Base-by-base conservation (phyloP, 179 eudicot species). In the Heliamphora ciliata region DNA sequence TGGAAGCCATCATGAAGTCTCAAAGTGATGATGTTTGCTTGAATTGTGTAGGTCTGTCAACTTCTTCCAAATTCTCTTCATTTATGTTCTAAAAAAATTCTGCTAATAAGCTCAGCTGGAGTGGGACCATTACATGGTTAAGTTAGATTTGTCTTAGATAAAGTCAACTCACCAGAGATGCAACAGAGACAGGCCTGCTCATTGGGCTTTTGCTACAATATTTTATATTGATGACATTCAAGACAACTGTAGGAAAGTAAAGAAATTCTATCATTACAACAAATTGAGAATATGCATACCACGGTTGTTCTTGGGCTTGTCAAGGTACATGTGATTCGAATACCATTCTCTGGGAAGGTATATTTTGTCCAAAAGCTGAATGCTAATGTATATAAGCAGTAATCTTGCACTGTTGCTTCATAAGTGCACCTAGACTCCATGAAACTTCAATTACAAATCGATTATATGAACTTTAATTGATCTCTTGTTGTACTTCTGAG, bases 21-120 rank as follows among this genome's bases (percentile, higher is more conserved):
- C 97, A 97, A 83, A 86, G 91, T 82, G 97, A 97, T 82, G 99
- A 94, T 85, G 97, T 93, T 87, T 97, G 97, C 81, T 85, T 89
- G 78, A 97, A 97, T 84, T 91, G 98, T 87, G 71, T 97, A 87
- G 99, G 99, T 97, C 74, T 84, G 89, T 82, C 64, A 56, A 10
- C 83, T 84, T 50, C 74, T 71, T 77, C 80, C 51, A 3, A 51
- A 71, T 56, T 77, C 10, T 63, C 10, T 47, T 81, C 55, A 48
- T 18, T 46, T 73, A 10, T 72, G 75, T 7, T 52, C 76, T 40
- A 6, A 64, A 40, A 3, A 48, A 74, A 18, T 74, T 64, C 11
- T 63, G 64, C 69, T 52, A 64, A 65, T 75, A 52, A 71, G 66
- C 55, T 59, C n/a, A 80, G 18, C 44, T 76, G 77, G 65, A 9